phyloP scores from a whole-genome alignment of 495 filamentous ascomycete genomes.

The Hypoxylon lienhwacheense region DNA sequence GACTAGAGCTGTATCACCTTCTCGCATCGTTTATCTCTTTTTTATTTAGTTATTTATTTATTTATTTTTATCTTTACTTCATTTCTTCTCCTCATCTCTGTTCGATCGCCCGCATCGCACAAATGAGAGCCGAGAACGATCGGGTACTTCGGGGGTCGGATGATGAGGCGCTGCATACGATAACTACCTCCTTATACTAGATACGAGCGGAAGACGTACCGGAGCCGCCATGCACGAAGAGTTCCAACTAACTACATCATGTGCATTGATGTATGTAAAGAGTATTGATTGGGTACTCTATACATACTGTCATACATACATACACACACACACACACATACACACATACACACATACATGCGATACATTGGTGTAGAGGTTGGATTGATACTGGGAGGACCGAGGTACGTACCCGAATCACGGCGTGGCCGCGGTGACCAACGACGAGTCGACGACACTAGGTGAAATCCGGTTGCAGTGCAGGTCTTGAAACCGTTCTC shows the following conservation, averaged over 20 bases:
- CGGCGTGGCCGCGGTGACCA: slow-evolving; percentile 26
- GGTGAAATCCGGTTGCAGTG: slow-evolving; percentile 22
- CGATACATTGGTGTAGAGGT: no score
- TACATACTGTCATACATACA: no score
- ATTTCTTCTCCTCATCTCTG: slow-evolving; percentile 19
- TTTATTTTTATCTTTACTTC: slow-evolving; percentile 16
- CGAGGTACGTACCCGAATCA: slow-evolving; percentile 19
- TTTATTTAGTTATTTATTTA: slow-evolving; percentile 6
- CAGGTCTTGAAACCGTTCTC: slow-evolving; percentile 31
- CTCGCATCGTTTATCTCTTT: neutral
- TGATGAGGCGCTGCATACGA: no score
- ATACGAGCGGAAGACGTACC: slow-evolving; percentile 10
- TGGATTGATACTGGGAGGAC: no score
- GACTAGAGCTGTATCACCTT: slow-evolving; percentile 3
- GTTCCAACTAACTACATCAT: no score
- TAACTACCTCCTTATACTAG: no score
- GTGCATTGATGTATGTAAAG: no score
- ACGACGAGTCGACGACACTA: slow-evolving; percentile 18
- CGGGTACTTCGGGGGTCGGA: slow-evolving; percentile 21
- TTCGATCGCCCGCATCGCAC: slow-evolving; percentile 13
- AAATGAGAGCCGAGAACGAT: neutral
- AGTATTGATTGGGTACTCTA: no score
- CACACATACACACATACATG: no score
- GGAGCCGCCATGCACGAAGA: slow-evolving; percentile 16
- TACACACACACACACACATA: no score